A percentile compares a stretch with the other conserved stretches of the same genome.
Conservation (phyloP, 768 basidiomycete genomes). For the Mycena haematopus region DNA sequence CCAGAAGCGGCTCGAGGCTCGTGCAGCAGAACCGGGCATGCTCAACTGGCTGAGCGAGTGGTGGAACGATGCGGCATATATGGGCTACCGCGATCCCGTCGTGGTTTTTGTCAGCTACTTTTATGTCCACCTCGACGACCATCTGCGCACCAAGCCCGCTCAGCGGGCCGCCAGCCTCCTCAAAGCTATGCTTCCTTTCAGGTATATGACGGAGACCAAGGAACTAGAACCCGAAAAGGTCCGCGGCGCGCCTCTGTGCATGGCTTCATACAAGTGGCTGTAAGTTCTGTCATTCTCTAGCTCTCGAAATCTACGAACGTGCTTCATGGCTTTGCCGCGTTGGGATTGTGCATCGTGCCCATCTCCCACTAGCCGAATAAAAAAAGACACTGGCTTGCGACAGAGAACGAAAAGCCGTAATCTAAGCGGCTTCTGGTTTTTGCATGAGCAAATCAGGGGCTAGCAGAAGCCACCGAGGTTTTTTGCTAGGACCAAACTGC, state of each 20-base stretch:
- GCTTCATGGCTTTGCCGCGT: too few relatives aligned
- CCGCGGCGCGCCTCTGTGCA: constrained; percentile 79
- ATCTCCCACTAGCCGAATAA: too few relatives aligned
- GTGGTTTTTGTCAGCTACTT: constrained; percentile 95
- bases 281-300: too few relatives aligned
- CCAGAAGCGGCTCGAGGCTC: constrained; percentile 77
- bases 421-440: not conserved
- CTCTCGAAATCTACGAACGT: too few relatives aligned
- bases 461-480: too few relatives aligned
- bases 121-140: constrained; percentile 85
- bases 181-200: constrained; percentile 86
- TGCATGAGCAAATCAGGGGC: not conserved
- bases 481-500: too few relatives aligned
- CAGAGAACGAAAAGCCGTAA: not conserved
- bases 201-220: constrained; percentile 83
- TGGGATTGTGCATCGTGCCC: too few relatives aligned
- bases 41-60: constrained; percentile 94
- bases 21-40: constrained; percentile 64
- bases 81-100: constrained; percentile 89
- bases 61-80: constrained; percentile 96
- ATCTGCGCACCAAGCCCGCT: constrained; percentile 57
- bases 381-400: not conserved
- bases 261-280: constrained; percentile 96
- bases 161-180: constrained; percentile 82
- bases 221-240: constrained; percentile 89